phyloP scores from a whole-genome alignment of 495 filamentous ascomycete species.

The Penicillium lagena region DNA sequence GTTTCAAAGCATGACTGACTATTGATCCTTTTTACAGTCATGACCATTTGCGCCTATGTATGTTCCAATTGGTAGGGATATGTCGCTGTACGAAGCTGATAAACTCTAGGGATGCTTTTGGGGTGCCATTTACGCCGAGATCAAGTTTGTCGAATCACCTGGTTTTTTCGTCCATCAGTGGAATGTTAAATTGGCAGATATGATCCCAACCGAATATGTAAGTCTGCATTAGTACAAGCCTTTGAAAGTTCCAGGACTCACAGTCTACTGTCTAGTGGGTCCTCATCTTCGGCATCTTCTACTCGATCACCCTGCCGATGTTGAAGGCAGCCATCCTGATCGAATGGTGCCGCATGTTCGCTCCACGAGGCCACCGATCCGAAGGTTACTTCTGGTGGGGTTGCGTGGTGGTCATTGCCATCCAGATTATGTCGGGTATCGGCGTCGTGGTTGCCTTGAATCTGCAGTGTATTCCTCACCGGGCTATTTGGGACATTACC shows the following conservation, averaged over 20 bases:
- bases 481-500: conserved; percentile 14
- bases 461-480: conserved; percentile 12
- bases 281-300: conserved; percentile 16
- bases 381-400: conserved; percentile 15
- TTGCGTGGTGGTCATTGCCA: conserved; percentile 6
- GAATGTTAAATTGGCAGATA: conserved; percentile 12
- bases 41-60: conserved; percentile 15
- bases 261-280: conserved; percentile 2
- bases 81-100: background rate
- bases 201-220: conserved; percentile 11
- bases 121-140: conserved; percentile 15
- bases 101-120: conserved; percentile 15
- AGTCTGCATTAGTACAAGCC: background rate
- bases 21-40: conserved; percentile 1
- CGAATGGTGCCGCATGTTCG: conserved; percentile 18
- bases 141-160: conserved; percentile 10
- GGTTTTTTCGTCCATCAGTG: conserved; percentile 18
- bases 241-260: no score
- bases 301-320: conserved; percentile 11
- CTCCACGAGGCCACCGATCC: conserved; percentile 4
- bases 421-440: conserved; percentile 14
- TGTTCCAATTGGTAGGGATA: background rate
- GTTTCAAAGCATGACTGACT: no score
- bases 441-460: conserved; percentile 11
- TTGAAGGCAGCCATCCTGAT: conserved; percentile 16